Conservation (phyloP, 768 basidiomycete genomes). For the Lentinula lateritia region DNA sequence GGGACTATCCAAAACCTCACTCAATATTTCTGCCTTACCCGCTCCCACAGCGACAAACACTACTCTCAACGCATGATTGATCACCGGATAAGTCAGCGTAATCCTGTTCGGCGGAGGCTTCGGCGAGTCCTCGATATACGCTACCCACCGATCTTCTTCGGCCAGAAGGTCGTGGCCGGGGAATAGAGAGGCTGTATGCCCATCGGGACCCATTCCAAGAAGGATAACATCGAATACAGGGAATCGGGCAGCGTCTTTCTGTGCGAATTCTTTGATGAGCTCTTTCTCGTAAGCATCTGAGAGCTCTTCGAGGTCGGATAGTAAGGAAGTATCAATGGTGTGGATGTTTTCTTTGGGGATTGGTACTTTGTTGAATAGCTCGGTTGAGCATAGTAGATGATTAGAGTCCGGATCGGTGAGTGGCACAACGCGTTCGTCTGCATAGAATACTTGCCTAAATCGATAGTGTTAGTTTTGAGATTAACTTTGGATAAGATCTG, state of each 20-base stretch:
- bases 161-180: slow-evolving; percentile 80
- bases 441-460: slow-evolving; percentile 93
- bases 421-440: slow-evolving; percentile 92
- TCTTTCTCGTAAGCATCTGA: slow-evolving; percentile 75
- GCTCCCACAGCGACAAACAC: slow-evolving; percentile 87
- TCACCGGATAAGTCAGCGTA: slow-evolving; percentile 88
- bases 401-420: slow-evolving; percentile 93
- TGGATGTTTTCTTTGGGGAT: slow-evolving; percentile 78
- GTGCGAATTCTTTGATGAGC: slow-evolving; percentile 88
- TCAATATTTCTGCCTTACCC: slow-evolving; percentile 73
- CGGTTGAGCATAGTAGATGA: slow-evolving; percentile 65
- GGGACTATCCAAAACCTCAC: slow-evolving; percentile 71
- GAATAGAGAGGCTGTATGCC: slow-evolving; percentile 98
- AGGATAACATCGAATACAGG: slow-evolving; percentile 97
- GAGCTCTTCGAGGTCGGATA: slow-evolving; percentile 76
- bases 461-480: neutral
- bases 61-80: slow-evolving; percentile 83
- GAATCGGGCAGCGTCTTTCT: slow-evolving; percentile 91
- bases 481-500: neutral
- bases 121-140: slow-evolving; percentile 87
- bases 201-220: slow-evolving; percentile 94
- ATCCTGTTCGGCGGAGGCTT: slow-evolving; percentile 89
- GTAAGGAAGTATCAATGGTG: slow-evolving; percentile 62
- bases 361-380: slow-evolving; percentile 78
- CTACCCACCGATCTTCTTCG: slow-evolving; percentile 95